phyloP scores from a whole-genome alignment of 352 stramenopile species.

The Pythium utonaiense region DNA sequence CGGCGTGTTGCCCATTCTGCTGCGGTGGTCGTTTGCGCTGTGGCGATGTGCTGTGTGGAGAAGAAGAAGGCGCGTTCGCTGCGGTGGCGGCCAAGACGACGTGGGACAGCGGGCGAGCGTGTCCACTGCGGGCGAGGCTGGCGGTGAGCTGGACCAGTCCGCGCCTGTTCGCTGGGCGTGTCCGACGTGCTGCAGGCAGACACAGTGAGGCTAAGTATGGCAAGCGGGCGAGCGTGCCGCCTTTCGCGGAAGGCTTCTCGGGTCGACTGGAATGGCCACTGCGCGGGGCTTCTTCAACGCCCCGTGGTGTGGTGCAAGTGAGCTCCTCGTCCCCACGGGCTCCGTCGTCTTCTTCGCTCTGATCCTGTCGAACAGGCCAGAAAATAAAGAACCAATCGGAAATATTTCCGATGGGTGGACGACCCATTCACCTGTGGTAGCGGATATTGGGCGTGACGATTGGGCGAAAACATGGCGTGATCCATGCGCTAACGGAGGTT shows the following conservation, averaged over 20 bases:
- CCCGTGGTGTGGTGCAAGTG: too few relatives aligned
- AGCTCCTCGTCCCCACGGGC: background rate
- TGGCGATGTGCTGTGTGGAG: too few relatives aligned
- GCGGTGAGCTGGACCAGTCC: too few relatives aligned
- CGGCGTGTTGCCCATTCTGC: constrained; percentile 73
- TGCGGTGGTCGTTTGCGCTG: too few relatives aligned
- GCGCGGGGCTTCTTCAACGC: constrained; percentile 1
- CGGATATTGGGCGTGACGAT: background rate
- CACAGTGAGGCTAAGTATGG: background rate
- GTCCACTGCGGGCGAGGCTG: background rate
- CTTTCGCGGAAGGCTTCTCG: too few relatives aligned
- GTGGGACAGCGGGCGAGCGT: background rate
- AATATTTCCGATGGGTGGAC: background rate
- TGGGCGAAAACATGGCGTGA: background rate
- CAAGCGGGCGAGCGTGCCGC: too few relatives aligned
- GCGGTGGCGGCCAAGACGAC: background rate
- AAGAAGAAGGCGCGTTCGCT: too few relatives aligned
- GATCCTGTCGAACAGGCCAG: background rate
- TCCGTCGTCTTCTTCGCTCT: background rate
- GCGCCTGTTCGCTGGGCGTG: background rate
- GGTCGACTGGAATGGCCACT: too few relatives aligned
- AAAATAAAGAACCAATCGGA: background rate
- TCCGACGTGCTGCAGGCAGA: too few relatives aligned
- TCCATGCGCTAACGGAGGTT: constrained; percentile 1
- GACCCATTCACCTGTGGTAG: background rate